phyloP scores from a whole-genome alignment of 2,329 filamentous ascomycete genomes.

The Dothidotthia symphoricarpi region DNA sequence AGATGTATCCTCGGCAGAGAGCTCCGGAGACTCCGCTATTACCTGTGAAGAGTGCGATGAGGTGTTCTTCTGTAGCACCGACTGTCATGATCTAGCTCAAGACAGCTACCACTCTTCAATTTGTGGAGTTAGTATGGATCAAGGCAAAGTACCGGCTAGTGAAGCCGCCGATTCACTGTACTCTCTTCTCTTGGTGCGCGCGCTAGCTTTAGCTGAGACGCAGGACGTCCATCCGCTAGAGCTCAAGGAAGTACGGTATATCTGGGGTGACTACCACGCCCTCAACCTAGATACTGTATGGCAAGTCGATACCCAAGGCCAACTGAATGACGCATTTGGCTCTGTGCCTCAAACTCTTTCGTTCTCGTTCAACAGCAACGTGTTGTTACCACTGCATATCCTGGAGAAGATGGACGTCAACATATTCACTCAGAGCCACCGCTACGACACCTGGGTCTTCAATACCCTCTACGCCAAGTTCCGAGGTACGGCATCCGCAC shows the following conservation, averaged over 20 bases:
- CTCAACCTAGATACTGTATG: conserved; percentile 24
- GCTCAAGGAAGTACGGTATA: conserved; percentile 60
- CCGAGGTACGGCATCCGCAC: conserved; percentile 81
- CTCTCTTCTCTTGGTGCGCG: conserved; percentile 58
- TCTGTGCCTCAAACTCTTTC: conserved; percentile 60
- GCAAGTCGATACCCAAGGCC: conserved; percentile 14
- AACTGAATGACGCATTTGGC: conserved; percentile 19
- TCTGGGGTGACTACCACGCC: conserved; percentile 62
- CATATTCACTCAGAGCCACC: conserved; percentile 57
- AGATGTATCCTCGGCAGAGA: conserved; percentile 3
- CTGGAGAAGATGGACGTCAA: conserved; percentile 84
- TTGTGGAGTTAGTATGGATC: conserved; percentile 56
- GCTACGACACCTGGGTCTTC: conserved; percentile 76
- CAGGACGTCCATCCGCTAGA: conserved; percentile 59
- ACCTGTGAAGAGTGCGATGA: conserved; percentile 57
- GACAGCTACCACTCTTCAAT: conserved; percentile 58
- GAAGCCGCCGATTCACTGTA: conserved; percentile 62
- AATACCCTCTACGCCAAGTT: conserved; percentile 94
- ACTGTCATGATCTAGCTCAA: conserved; percentile 57
- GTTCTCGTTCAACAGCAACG: conserved; percentile 74
- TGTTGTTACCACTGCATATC: conserved; percentile 71
- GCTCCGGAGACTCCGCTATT: conserved; percentile 3
- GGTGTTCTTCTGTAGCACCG: conserved; percentile 59
- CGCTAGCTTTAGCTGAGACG: conserved; percentile 61
- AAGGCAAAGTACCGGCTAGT: conserved; percentile 54